Evolutionary conservation across 2,329 filamentous ascomycete species (phyloP), one percentile per base, ranked within the genome.

Genomic region (Talaromyces funiculosus): DNA sequence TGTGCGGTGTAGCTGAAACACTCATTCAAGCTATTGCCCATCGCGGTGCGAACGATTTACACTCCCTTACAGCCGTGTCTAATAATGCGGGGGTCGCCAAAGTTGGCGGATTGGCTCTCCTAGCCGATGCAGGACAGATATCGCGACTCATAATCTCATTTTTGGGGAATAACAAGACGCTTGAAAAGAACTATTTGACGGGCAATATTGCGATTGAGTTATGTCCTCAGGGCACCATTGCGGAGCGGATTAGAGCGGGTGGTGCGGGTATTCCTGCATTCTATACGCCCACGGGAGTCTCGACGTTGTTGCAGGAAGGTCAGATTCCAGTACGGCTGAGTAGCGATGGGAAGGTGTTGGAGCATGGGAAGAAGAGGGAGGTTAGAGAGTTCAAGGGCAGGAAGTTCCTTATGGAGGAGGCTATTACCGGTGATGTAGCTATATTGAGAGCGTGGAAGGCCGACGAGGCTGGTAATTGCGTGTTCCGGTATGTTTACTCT

Each of bases 391-490:
- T 97, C 75, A 85, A 91, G 65, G 92, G 92, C 67, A 93, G 95
- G 81, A 86, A 86, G 61, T 96, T 95, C 74, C 85, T 96, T 57
- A 85, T 97, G 74, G 92, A 97, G 75, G 86, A 94, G 74, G 85
- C 88, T 65, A 95, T 97, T 74, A 87, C 85, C 62, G 92, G 90
- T 59, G 92, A 97, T 77, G 94, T 95, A 68, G 92, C 92, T 57
- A 93, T 97, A 70, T 86, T 97, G 69, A 94, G 96, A 78, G 92
- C 92, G 9, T 93, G 89, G 83, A 93, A 92, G 78, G 92, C 92
- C 62, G 92, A 97, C 77, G 89, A 89, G 74, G 84, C 95, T 33
- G 92, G 92, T 53, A 97, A 97, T 81, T 90, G 90, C 75, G 87
- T 90, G 76, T 96, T 96, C 83, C 86, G 91, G 56, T 88, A 90